These are phyloP conservation scores for Eimeria maxima DNA, from an alignment of 169 alveolate species.

Conservation along the genomic window DNA sequence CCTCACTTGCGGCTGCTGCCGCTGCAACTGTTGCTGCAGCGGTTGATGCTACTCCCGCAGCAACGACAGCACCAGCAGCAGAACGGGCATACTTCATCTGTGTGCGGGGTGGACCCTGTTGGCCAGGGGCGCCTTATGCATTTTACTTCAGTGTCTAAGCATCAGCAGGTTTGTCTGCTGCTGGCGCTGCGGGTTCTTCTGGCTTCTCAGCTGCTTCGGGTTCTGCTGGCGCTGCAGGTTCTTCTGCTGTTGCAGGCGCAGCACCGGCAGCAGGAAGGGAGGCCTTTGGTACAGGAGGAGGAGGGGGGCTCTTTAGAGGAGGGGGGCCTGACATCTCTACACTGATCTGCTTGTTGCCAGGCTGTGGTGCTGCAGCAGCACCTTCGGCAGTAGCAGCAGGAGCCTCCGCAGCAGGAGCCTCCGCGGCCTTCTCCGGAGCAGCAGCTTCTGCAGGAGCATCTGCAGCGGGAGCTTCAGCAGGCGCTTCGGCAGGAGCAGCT, in stretches of 20 bases:
- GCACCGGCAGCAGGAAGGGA: conserved; percentile 11
- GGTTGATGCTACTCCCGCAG: conserved; percentile 19
- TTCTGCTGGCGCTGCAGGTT: neutral
- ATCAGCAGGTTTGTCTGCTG: conserved; percentile 23
- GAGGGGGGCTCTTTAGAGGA: conserved; percentile 36
- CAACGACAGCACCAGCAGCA: conserved; percentile 11
- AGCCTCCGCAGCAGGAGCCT: neutral
- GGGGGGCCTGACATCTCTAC: conserved; percentile 25
- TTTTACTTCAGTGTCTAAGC: neutral
- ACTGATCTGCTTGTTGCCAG: conserved; percentile 10
- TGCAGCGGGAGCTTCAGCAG: conserved; percentile 20
- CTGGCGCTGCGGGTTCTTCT: neutral
- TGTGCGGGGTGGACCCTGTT: neutral
- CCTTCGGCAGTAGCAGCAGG: neutral
- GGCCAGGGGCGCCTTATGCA: neutral
- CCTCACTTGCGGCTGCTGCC: neutral
- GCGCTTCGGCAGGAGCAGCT: neutral
- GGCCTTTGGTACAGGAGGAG: conserved; percentile 42
- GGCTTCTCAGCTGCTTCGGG: neutral
- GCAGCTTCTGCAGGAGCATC: no score
- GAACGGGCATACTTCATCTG: neutral
- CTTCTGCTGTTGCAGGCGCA: neutral
- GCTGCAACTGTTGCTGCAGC: conserved; percentile 5
- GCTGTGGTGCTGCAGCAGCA: conserved; percentile 1
- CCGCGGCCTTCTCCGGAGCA: no score